A percentile compares a stretch with the other conserved stretches of the same genome.
Conservation (phyloP, 441 rosid genomes). For the Adansonia rubrostipa region DNA sequence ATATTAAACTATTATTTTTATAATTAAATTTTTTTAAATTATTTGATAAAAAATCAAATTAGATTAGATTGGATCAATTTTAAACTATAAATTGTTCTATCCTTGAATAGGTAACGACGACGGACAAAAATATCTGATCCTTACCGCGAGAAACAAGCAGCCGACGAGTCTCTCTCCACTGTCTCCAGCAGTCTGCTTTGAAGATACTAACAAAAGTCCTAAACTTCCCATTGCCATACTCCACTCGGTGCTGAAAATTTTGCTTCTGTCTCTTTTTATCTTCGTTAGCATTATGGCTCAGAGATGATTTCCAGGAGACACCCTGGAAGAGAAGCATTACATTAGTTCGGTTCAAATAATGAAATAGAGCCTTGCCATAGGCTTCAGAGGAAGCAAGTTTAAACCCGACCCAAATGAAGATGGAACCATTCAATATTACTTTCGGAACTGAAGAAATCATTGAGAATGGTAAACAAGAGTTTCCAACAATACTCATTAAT, state of each 20-base stretch:
- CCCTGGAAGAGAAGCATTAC: constrained; percentile 40
- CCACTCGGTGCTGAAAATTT: neutral
- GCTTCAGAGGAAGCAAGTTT: neutral
- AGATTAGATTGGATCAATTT: too few species aligned
- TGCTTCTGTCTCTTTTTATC: neutral
- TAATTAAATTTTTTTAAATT: too few species aligned
- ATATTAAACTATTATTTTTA: too few species aligned
- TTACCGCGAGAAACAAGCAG: constrained; percentile 16
- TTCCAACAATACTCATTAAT: too few species aligned
- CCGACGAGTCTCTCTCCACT: constrained; percentile 9
- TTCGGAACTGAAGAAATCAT: too few species aligned
- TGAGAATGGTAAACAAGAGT: too few species aligned
- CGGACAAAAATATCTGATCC: constrained; percentile 1
- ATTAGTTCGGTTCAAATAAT: neutral
- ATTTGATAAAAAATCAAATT: too few species aligned
- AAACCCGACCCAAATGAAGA: too few species aligned
- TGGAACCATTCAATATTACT: too few species aligned
- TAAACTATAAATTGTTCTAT: too few species aligned
- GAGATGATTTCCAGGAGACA: constrained; percentile 47
- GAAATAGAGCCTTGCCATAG: constrained; percentile 3
- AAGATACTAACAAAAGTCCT: neutral
- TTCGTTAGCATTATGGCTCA: constrained; percentile 9
- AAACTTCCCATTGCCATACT: constrained; percentile 5
- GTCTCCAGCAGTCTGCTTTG: neutral
- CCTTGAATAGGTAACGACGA: too few species aligned